Conservation (phyloP, 2,329 filamentous ascomycete species). For the Penicillium decumbens region DNA sequence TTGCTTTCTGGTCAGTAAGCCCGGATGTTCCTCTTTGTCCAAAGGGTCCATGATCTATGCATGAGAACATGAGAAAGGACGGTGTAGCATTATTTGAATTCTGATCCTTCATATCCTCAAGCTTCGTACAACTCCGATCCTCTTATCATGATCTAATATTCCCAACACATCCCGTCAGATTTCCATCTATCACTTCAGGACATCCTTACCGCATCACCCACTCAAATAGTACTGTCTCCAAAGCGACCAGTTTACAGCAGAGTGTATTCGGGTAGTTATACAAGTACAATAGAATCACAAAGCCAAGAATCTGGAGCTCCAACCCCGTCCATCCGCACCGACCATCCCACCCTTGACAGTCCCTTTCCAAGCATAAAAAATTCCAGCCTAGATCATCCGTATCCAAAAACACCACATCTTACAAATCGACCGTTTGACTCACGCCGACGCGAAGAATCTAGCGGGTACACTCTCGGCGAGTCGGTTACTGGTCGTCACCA, state of each 20-base stretch:
- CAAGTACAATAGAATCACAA: slow-evolving; percentile 24
- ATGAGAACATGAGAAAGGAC: too few species aligned
- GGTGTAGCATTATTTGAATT: not conserved
- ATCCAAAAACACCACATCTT: slow-evolving; percentile 3
- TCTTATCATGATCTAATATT: not conserved
- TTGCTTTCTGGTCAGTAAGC: not conserved
- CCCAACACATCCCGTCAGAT: not conserved
- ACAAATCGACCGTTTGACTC: not conserved
- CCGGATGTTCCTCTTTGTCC: too few species aligned
- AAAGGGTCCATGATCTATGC: not conserved
- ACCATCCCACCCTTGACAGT: not conserved
- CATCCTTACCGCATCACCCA: not conserved
- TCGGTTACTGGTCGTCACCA: slow-evolving; percentile 8
- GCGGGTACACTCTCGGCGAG: not conserved
- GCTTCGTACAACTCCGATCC: not conserved
- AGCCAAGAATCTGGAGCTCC: slow-evolving; percentile 7
- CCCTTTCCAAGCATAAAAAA: not conserved
- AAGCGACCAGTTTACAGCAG: not conserved
- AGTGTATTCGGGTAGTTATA: slow-evolving; percentile 28
- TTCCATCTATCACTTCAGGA: not conserved
- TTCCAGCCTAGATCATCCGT: not conserved
- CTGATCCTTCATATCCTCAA: not conserved
- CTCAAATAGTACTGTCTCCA: not conserved
- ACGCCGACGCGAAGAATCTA: not conserved
- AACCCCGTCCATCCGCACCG: not conserved